Evolutionary conservation across 176 grass and related monocot genomes (phyloP).

Genomic region (Echinochloa phyllopogon): DNA sequence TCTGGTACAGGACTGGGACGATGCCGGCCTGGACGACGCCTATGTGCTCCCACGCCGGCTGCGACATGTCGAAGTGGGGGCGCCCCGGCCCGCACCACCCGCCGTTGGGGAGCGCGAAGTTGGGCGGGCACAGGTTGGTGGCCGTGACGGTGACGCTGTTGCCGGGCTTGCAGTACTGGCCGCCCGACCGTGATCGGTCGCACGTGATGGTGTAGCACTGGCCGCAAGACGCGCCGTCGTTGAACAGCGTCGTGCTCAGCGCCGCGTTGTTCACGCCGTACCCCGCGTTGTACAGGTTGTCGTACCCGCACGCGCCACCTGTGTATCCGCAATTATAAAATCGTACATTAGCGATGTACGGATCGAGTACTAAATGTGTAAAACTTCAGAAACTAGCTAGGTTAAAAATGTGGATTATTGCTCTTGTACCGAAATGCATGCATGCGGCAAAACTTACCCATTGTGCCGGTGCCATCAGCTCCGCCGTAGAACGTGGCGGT

Average conservation of each 20-base stretch:
- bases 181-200: neutral
- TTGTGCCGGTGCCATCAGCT: conserved; percentile 40
- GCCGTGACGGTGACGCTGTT: conserved; percentile 40
- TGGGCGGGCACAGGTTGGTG: conserved; percentile 55
- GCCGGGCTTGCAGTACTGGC: conserved; percentile 12
- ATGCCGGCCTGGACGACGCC: conserved; percentile 42
- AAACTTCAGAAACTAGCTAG: neutral
- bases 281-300: conserved; percentile 49
- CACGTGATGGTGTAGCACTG: conserved; percentile 48
- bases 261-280: conserved; percentile 52
- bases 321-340: neutral
- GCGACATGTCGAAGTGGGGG: conserved; percentile 70
- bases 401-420: neutral
- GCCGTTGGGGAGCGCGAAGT: conserved; percentile 47
- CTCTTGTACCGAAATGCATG: neutral
- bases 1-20: conserved; percentile 56
- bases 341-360: neutral
- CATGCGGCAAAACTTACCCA: conserved; percentile 35
- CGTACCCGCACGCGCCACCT: conserved; percentile 68
- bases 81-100: conserved; percentile 68
- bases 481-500: conserved; percentile 58
- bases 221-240: conserved; percentile 51
- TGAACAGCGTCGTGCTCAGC: conserved; percentile 48
- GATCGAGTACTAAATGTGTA: no score
- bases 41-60: conserved; percentile 61